phyloP scores from a whole-genome alignment of 2,329 filamentous ascomycete genomes.

The Akanthomyces lecanii region DNA sequence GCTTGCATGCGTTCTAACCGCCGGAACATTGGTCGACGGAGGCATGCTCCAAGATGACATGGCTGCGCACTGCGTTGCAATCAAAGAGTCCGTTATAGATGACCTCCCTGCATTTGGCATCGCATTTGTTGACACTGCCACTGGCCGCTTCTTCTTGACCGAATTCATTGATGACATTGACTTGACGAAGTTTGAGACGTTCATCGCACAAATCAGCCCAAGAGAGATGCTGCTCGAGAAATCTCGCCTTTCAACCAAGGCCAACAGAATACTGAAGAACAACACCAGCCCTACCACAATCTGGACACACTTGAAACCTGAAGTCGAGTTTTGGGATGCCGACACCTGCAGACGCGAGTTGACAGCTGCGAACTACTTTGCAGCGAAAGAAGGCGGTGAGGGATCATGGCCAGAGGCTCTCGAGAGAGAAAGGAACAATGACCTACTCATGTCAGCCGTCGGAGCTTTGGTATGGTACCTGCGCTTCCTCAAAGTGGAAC shows the following conservation, averaged over 20 bases:
- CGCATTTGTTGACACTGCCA: constrained; percentile 91
- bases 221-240: constrained; percentile 89
- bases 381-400: constrained; percentile 51
- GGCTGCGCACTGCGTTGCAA: constrained; percentile 91
- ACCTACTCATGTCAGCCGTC: constrained; percentile 83
- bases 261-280: constrained; percentile 89
- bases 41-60: constrained; percentile 98
- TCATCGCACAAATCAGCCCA: constrained; percentile 86
- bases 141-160: constrained; percentile 89
- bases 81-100: constrained; percentile 76
- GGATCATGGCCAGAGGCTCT: constrained; percentile 73
- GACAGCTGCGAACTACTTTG: constrained; percentile 74
- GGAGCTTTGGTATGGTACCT: constrained; percentile 88
- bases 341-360: constrained; percentile 80
- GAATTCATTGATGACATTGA: constrained; percentile 90
- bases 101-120: constrained; percentile 82
- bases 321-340: constrained; percentile 85
- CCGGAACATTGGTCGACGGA: constrained; percentile 89
- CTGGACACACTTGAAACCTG: constrained; percentile 89
- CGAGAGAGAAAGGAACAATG: constrained; percentile 68
- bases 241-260: constrained; percentile 78
- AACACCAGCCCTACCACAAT: constrained; percentile 89
- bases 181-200: constrained; percentile 94
- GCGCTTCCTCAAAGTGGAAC: constrained; percentile 80
- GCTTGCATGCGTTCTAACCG: constrained; percentile 83